Evolutionary conservation across 2,329 filamentous ascomycete genomes (phyloP), one percentile per base, ranked within the genome.

Genomic region (Nakataea oryzae): DNA sequence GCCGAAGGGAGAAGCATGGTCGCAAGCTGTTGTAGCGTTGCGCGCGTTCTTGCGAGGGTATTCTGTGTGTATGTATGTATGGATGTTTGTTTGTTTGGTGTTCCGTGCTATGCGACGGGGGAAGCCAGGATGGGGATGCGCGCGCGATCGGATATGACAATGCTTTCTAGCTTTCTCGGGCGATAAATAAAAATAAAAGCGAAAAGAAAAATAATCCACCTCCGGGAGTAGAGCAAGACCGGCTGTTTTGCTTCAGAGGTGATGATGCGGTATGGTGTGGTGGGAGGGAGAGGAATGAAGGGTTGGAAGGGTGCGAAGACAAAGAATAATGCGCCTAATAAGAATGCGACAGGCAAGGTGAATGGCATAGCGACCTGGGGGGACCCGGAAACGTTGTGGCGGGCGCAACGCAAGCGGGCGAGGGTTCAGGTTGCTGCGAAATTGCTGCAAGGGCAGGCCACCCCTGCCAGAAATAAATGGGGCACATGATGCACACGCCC

Each of bases 1-100:
- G 60, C 30, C 3, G 60, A 62, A 7, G 60, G 60, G 26, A 62
- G 60, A 50, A 62, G 60, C 60, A 62, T 62, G n/a, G 32, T 54
- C 11, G 30, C 3, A n/a, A 9, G n/a, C 41, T n/a, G 41, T 50
- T n/a, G 21, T 17, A 17, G 41, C 41, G 41, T 14, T 50, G 41
- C 41, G 41, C 41, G 41, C 41, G 41, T 8, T 21, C 41, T 21
- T 21, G 14, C 4, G 41, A 21, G 41, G 41, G 41, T 47, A 6
- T 47, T 1, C n/a, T 47, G 41, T 21, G 3, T n/a, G 41, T 47
- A 21, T 5, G 14, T 21, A n/a, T n/a, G n/a, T n/a, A n/a, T n/a
- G n/a, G n/a, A n/a, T n/a, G n/a, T n/a, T n/a, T n/a, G n/a, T n/a
- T n/a, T n/a, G n/a, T n/a, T n/a, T n/a, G n/a, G n/a, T n/a, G n/a